phyloP scores from a whole-genome alignment of 257 asterid species.

The Capsicum pubescens region DNA sequence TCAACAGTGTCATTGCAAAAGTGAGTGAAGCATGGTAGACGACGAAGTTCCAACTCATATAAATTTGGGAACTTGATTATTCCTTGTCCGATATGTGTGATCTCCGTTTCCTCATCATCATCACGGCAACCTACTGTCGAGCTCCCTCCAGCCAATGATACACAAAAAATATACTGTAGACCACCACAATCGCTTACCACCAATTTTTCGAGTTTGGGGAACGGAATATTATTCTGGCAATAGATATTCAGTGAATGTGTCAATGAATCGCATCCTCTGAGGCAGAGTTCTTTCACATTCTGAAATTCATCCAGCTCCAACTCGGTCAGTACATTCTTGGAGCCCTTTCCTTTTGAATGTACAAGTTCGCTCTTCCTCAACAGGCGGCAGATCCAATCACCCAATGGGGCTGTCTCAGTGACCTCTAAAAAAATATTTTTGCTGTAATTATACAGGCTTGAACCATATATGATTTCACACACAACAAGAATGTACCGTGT shows the following conservation, averaged over 20 bases:
- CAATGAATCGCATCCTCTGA: neutral
- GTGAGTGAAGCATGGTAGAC: neutral
- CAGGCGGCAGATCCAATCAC: neutral
- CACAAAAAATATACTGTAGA: too few relatives aligned
- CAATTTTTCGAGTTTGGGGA: neutral
- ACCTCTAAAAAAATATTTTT: neutral
- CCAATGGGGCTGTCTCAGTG: neutral
- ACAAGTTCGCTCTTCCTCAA: neutral
- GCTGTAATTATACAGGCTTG: neutral
- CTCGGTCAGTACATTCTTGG: neutral
- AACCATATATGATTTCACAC: fast-evolving
- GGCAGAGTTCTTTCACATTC: fast-evolving
- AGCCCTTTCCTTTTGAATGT: neutral
- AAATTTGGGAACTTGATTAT: too few relatives aligned
- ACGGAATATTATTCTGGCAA: neutral
- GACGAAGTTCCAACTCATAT: fast-evolving
- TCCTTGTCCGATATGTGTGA: too few relatives aligned
- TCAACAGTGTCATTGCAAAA: neutral
- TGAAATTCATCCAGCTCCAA: neutral
- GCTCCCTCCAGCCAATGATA: too few relatives aligned
- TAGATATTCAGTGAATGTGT: neutral
- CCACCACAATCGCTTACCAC: neutral
- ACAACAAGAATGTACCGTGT: neutral
- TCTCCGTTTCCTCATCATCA: too few relatives aligned
- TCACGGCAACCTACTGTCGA: too few relatives aligned